Evolutionary conservation across 306 rosid species (phyloP), one percentile per base, ranked within the genome.

Genomic region (Amphicarpaea edgeworthii): DNA sequence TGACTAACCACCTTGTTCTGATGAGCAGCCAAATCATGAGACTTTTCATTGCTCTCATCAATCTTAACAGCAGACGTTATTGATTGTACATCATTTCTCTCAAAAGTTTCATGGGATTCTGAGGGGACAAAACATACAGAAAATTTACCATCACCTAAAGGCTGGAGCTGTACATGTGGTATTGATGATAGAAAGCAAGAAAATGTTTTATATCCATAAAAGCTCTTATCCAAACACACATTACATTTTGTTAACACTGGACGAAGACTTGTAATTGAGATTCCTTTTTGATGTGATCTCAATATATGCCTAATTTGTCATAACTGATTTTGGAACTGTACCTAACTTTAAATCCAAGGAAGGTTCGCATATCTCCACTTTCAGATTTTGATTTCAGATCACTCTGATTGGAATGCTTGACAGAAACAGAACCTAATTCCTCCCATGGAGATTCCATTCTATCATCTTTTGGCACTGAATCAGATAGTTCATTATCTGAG

Each of bases 391-490:
- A 63, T 46, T 78, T 81, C 45, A 37, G 53, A 6, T 76, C 82
- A 46, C 68, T 77, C 74, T 37, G 58, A 34, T 68, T 12, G 34
- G 38, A 58, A 68, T 45, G 73, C 42, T 49, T 9, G 65, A 24
- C 57, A 49, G 87, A 72, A 46, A 85, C 42, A 16, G 90, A 93
- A 58, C 97, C 95, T 37, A 90, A 82, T 79, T 91, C 98, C 30
- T 88, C 96, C 93, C 92, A 91, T 0, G 17, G 63, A 11, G 88
- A 79, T 53, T 84, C 91, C 1, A 9, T 42, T 78, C 24, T 70
- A 67, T 86, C 84, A 62, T 78, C 88, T 72, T 85, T 84, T 17
- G 58, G 50, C 20, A 53, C 76, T 5, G 82, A 45, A 73, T 83
- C 90, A 76, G 85, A 88, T 47, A 73, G 60, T 38, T 80, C 89